phyloP scores from a whole-genome alignment of 345 rosid species.

The Isatis tinctoria region DNA sequence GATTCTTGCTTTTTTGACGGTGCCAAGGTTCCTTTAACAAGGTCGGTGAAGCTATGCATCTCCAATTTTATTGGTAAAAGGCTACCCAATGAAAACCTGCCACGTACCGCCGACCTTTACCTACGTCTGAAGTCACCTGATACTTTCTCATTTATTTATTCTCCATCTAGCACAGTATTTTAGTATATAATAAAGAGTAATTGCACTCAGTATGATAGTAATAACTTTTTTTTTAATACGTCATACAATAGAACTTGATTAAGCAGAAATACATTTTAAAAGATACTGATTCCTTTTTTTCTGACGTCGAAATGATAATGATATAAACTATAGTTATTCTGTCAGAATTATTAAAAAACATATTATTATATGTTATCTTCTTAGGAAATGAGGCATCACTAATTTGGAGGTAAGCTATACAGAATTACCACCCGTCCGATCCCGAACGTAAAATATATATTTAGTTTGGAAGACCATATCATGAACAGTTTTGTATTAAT shows the following conservation, averaged over 20 bases:
- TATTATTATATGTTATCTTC: neutral
- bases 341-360: neutral
- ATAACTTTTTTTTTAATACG: neutral
- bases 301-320: neutral
- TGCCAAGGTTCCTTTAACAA: constrained; percentile 4
- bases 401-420: constrained; percentile 22
- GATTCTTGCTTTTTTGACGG: constrained; percentile 30
- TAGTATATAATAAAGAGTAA: neutral
- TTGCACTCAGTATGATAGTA: neutral
- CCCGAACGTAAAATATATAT: neutral
- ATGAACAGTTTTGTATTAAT: neutral
- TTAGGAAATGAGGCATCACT: neutral
- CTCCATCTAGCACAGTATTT: neutral
- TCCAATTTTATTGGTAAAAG: neutral
- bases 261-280: neutral
- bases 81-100: neutral
- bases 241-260: neutral
- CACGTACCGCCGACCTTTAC: constrained; percentile 24
- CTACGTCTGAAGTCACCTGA: constrained; percentile 8
- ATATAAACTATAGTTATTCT: neutral
- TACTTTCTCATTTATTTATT: constrained; percentile 12
- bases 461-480: neutral
- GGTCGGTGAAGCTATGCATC: constrained; percentile 33
- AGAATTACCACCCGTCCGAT: neutral
- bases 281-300: no score